Base-by-base conservation (phyloP, 2,329 filamentous ascomycete genomes). In the Trichoderma harzianum region DNA sequence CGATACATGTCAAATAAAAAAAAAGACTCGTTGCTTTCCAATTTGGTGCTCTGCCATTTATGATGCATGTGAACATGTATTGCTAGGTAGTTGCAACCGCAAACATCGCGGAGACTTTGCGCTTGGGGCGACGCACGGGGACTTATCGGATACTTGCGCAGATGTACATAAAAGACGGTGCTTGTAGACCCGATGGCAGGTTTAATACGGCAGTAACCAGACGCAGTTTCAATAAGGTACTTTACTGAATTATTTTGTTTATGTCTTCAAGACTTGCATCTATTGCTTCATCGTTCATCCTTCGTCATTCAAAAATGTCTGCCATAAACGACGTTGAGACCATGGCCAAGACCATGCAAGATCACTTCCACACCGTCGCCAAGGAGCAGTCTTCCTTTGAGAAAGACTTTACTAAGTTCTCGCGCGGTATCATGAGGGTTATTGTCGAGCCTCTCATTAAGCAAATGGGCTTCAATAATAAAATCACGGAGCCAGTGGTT, bases 91-190 rank as follows among this genome's bases (percentile, higher is more conserved):
- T 53, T 39, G 16, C 39, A 43, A 43, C 6, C 39, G 39, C 30
- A 53, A 53, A 69, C 32, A 34, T 26, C 24, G 64, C 32, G 34
- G 51, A 58, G 34, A 61, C 66, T 51, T 43, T 61, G 55, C 11
- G 18, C 21, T 8, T 28, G 7, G 8, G 34, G 34, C 21, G 26
- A 12, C 55, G 36, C 32, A 55, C 73, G 66, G 70, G 51, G 68
- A 75, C 73, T 75, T 75, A 78, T 83, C 30, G 68, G 69, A 21
- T 78, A 82, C 73, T 80, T 79, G 62, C 39, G 32, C 16, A 18
- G 8, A 43, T 11, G 10, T 63, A 63, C 21, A 43, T 62, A 39
- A 12, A 26, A 18, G 14, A 14, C 36, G 14, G 34, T 7, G 60
- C 60, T 26, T 18, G 21, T 30, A 18, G 28, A 36, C 3, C 2